Base-by-base conservation (phyloP, 768 basidiomycete species). In the Naganishia friedmannii region DNA sequence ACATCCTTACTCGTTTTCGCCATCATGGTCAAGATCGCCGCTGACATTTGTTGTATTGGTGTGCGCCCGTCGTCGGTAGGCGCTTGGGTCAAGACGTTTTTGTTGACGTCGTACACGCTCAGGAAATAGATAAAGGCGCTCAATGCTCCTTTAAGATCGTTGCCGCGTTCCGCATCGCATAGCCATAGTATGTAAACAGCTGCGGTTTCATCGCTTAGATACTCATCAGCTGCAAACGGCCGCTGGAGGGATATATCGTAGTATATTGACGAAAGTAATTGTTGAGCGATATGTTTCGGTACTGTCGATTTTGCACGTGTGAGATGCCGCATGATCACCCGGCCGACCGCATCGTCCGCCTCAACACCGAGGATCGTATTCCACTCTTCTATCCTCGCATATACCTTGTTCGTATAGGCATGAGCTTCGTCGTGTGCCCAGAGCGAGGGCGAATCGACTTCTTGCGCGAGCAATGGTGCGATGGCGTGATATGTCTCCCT, bases 311-410 rank as follows among this genome's bases (percentile, higher is more conserved):
- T n/a, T 45, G 28, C 21, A 4, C 57, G 31, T 23, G 57, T 46
- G 3, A 63, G 26, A 13, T 45, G 39, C 29, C 46, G 37, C 60
- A 63, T 46, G n/a, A 63, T 63, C 4, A 17, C 29, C 13, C 60
- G 37, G 19, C 60, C 60, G 39, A 66, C 39, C 13, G 23, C 21
- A 32, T 68, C 67, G 15, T 68, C 67, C 67, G 67, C 53, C 5
- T 56, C 54, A 3, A 56, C 19, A 1, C 54, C 67, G 2, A 68
- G 54, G 10, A 57, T n/a, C 54, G 48, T 15, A 34, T 63, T 63
- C 60, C 60, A 63, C 21, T 63, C 60, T 26, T 63, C 60, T 31
- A 56, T 23, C 28, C 39, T 34, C 26, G 53, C 53, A 39, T 56
- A 68, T 0, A 68, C 53, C 39, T 32, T 56, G 42, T 68, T 56